These are phyloP conservation scores for Firmiana major DNA, from an alignment of 345 rosid species.

Conservation along the genomic window DNA sequence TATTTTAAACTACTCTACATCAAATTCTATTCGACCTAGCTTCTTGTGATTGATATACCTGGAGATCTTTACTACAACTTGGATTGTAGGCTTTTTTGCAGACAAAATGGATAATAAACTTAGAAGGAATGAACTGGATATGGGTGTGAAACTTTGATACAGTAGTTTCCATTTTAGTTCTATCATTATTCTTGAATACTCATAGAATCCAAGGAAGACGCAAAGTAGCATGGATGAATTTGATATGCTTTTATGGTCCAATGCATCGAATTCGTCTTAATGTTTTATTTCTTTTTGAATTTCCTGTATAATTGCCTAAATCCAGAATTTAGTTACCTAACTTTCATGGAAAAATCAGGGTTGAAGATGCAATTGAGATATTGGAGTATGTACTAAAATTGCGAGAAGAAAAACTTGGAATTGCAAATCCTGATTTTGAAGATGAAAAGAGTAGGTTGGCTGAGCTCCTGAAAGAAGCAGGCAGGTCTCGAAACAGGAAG, in stretches of 20 bases:
- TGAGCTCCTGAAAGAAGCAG: slow-evolving; percentile 96
- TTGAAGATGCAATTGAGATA: slow-evolving; percentile 94
- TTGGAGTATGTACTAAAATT: slow-evolving; percentile 83
- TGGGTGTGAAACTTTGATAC: not conserved
- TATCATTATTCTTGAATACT: not conserved
- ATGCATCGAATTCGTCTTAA: not conserved
- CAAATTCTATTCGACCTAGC: slow-evolving; percentile 1
- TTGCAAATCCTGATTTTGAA: slow-evolving; percentile 94
- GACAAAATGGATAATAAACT: not conserved
- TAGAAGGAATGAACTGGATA: not conserved
- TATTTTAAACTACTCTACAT: not conserved
- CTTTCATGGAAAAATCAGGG: slow-evolving; percentile 41
- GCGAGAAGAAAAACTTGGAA: slow-evolving; percentile 97
- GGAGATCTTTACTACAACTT: not conserved
- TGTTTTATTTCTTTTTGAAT: not conserved
- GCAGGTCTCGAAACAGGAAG: slow-evolving; percentile 77
- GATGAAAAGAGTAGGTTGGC: slow-evolving; percentile 90
- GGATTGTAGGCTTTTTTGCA: not conserved
- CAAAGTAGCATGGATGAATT: not conserved
- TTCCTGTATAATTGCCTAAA: not conserved
- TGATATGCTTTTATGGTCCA: not conserved
- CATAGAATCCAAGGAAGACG: not conserved
- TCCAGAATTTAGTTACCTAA: not conserved
- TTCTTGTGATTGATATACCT: not conserved
- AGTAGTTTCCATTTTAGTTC: not conserved